Percentiles rank a stretch among this genome's conserved stretches.
phyloP scores from a whole-genome alignment of 345 rosid genomes.

The Eutrema heterophyllum region DNA sequence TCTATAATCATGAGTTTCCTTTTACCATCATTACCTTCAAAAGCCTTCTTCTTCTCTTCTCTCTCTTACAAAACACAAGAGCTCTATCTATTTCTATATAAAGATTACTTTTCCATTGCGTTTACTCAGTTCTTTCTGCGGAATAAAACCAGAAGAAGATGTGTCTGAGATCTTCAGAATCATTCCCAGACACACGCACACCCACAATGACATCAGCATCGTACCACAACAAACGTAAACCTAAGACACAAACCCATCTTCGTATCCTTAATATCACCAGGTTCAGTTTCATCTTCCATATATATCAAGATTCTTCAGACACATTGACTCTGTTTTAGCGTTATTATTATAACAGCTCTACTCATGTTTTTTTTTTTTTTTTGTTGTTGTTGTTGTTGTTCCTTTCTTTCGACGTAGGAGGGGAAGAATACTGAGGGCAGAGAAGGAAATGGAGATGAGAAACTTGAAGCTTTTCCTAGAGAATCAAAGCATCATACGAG shows the following conservation, averaged over 20 bases:
- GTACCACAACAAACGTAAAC: slow-evolving; percentile 3
- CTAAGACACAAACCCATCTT: not conserved
- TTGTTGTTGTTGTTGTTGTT: too few species aligned
- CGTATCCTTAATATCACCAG: slow-evolving; percentile 15
- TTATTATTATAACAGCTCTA: not conserved
- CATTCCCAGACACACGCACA: slow-evolving; percentile 1
- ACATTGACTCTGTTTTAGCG: not conserved
- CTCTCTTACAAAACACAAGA: not conserved
- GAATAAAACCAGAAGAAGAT: not conserved
- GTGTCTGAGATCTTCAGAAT: slow-evolving; percentile 11
- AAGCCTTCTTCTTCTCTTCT: slow-evolving; percentile 28
- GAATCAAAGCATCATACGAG: slow-evolving; percentile 58
- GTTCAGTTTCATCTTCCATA: slow-evolving; percentile 13
- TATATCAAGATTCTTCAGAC: not conserved
- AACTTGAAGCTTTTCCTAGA: slow-evolving; percentile 54
- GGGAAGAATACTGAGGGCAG: slow-evolving; percentile 30
- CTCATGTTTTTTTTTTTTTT: not conserved
- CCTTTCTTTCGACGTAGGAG: slow-evolving; percentile 22
- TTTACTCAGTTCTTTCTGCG: slow-evolving; percentile 3
- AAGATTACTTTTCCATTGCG: not conserved
- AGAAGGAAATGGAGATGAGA: slow-evolving; percentile 45
- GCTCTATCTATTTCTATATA: slow-evolving; percentile 5
- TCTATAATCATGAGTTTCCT: slow-evolving; percentile 47
- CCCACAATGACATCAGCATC: not conserved
- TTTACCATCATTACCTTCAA: slow-evolving; percentile 55